Evolutionary conservation across 345 rosid species (phyloP), one percentile per base, ranked within the genome.

Genomic region (Eucalyptus regnans): DNA sequence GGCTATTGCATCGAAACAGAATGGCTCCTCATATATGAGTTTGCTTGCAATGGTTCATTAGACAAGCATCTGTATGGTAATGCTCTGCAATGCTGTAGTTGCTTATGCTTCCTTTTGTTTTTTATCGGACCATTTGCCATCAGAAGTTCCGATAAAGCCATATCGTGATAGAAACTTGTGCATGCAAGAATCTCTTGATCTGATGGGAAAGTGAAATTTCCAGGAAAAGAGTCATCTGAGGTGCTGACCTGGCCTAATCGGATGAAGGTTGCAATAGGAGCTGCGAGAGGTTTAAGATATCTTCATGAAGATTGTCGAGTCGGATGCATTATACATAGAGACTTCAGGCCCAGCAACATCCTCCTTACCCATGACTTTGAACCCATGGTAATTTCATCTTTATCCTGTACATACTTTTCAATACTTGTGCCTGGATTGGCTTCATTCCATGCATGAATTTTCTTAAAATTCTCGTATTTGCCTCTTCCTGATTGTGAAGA

Each of bases 221-320:
- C 89, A 93, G 90, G 93, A 50, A 54, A 51, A 56, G 90, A 94
- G 85, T 17, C 86, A 87, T 22, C 88, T 12, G 90, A 89, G 89
- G 91, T 92, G 25, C 87, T 96, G 96, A 91, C 83, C 51, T 90
- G 95, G 96, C 50, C 89, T 43, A 86, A 89, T 41, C 88, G 95
- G 91, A 93, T 92, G 91, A 93, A 92, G 88, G 93, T 95, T 51
- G 96, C 96, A 18, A 89, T 92, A 52, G 97, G 97, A 64, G 96
- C 96, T 37, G 97, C 96, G 23, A 86, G 96, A 91, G 97, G 97
- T 52, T 92, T 95, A 90, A 86, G 95, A 85, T 95, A 95, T 89
- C 96, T 95, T 56, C 97, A 95, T 79, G 96, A 95, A 91, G 97
- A 95, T 89, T 95, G 96, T 84, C 89, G 96, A 92, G 96, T 94